Conservation (phyloP, 495 filamentous ascomycete species). For the Achaetomiella virescens region DNA sequence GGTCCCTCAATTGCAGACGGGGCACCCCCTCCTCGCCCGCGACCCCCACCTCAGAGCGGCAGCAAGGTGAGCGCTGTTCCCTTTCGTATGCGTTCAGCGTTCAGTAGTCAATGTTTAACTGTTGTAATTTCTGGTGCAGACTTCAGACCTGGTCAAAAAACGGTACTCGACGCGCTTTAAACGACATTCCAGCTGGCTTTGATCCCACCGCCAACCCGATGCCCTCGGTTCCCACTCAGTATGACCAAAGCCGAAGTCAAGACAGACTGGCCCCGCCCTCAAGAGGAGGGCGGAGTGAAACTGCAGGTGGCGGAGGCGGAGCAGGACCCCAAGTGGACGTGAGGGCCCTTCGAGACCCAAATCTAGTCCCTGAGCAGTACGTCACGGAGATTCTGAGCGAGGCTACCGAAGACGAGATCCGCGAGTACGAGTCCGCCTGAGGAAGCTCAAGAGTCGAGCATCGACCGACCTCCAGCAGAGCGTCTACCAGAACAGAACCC, state of each 20-base stretch:
- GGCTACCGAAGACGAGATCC: conserved; percentile 90
- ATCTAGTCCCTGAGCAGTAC: conserved; percentile 69
- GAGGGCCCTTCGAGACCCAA: conserved; percentile 71
- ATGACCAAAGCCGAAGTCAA: conserved; percentile 45
- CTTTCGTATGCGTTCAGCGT: background rate
- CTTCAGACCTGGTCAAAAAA: conserved; percentile 88
- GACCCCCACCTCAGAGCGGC: conserved; percentile 37
- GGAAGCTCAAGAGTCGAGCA: conserved; percentile 73
- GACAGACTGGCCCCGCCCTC: conserved; percentile 41
- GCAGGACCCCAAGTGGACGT: conserved; percentile 54
- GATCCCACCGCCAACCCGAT: conserved; percentile 58
- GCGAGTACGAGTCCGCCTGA: conserved; percentile 71
- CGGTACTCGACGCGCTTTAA: conserved; percentile 90
- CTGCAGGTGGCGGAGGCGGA: conserved; percentile 15
- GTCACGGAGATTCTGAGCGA: conserved; percentile 75
- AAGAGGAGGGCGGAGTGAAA: conserved; percentile 40
- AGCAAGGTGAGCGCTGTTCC: conserved; percentile 30
- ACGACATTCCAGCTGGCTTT: conserved; percentile 62
- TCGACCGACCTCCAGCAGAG: conserved; percentile 90
- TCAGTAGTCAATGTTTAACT: conserved; percentile 7
- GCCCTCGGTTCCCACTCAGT: conserved; percentile 53
- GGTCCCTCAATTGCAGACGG: conserved; percentile 29
- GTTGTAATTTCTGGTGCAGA: conserved; percentile 37
- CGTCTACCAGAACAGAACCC: conserved; percentile 94
- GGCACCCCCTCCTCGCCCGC: conserved; percentile 32